Evolutionary conservation across 129 eudicot species (phyloP), one percentile per base, ranked within the genome.

Genomic region (Glebionis coronaria): DNA sequence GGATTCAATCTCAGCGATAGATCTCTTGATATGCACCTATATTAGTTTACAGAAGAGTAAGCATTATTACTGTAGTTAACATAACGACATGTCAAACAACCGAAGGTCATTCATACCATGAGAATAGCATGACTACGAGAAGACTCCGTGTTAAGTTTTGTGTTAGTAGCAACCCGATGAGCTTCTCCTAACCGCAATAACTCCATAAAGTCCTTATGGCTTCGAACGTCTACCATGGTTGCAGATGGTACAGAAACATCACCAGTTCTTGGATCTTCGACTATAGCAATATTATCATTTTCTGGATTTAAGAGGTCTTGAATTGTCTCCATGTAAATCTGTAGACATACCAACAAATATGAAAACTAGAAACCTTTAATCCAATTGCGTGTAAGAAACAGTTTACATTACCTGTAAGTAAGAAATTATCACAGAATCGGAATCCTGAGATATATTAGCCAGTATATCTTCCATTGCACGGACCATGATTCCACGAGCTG

Each of bases 111-210:
- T 21, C 47, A 23, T 79, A 90, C 97, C 97, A 90, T 84, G 66
- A 90, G 87, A 65, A 91, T 84, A 46, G 97, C 97, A 87, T 91
- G 97, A 83, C 97, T 91, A n/a, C 97, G 93, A 28, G 97, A 91
- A 77, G 97, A 91, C 75, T 91, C 97, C 12, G 97, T 87, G 73
- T 91, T 91, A 59, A 91, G 74, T 76, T 91, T 91, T 69, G 97
- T 91, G 75, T 91, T 91, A 12, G 97, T 95, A 69, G 96, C 96
- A 77, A 84, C 75, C 61, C 97, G 81, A 76, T 91, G 93, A 59
- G 90, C 86, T 78, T 91, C 97, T 18, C 97, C 97, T 23, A 87
- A n/a, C 40, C 93, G 81, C 55, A 91, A 70, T 63, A 91, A 85
- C 79, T 91, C 95, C 76, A 91, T 29, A 69, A 91, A 91, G 21